A percentile compares a stretch with the other conserved stretches of the same genome.
Evolutionary conservation across 306 rosid species (phyloP).

Genomic region (Aeschynomene evenia): DNA sequence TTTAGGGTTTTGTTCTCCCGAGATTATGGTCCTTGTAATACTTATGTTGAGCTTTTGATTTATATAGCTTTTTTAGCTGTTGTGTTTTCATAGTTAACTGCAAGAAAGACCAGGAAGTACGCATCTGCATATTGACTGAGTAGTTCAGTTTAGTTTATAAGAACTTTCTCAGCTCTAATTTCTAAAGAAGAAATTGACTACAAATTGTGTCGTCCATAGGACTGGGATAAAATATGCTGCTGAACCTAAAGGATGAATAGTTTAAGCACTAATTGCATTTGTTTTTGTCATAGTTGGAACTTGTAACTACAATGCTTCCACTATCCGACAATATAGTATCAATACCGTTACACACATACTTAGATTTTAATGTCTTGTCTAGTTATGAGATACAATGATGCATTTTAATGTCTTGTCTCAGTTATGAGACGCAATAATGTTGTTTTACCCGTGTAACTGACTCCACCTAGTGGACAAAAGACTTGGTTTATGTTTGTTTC

Average conservation of each 20-base stretch:
- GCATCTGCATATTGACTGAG: background rate
- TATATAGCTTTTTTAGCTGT: background rate
- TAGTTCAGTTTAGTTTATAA: conserved; percentile 9
- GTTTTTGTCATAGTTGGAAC: background rate
- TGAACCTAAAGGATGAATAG: background rate
- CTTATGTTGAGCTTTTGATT: background rate
- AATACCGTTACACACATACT: conserved; percentile 14
- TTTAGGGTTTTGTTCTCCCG: background rate
- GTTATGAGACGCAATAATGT: background rate
- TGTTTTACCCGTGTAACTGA: background rate
- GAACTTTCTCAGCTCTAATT: background rate
- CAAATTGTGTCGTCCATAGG: background rate
- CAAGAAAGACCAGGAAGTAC: background rate
- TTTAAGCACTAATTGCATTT: background rate
- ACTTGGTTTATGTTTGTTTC: background rate
- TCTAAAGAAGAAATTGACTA: background rate
- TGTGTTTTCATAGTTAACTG: background rate
- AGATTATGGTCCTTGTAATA: background rate
- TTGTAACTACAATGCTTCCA: conserved; percentile 4
- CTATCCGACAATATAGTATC: background rate
- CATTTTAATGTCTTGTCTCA: background rate
- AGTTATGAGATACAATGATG: no score
- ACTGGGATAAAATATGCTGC: conserved; percentile 9
- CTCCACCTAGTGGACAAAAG: background rate
- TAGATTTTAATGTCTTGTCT: background rate